These are phyloP conservation scores for Actinomortierella ambigua DNA, from an alignment of 371 early-diverging fungal species.

Conservation along the genomic window DNA sequence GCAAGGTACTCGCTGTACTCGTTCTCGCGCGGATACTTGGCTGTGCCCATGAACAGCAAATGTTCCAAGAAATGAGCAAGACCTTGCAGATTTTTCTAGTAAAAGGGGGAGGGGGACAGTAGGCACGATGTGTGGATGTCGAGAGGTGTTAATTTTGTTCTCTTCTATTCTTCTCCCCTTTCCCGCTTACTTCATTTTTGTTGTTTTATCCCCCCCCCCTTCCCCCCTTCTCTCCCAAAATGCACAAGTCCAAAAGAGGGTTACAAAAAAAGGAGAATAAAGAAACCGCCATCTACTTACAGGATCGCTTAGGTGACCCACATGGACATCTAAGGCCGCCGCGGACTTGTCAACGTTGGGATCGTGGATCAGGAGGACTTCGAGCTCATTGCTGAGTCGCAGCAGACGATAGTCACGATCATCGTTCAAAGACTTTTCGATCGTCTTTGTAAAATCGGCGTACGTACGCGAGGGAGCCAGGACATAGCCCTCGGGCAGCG, in stretches of 20 bases:
- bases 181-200: neutral
- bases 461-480: constrained; percentile 21
- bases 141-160: neutral
- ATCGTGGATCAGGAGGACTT: constrained; percentile 85
- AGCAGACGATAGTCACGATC: constrained; percentile 84
- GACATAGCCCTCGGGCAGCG: constrained; percentile 39
- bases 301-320: constrained; percentile 89
- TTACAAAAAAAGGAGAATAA: constrained; percentile 11
- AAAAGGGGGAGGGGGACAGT: too few relatives aligned
- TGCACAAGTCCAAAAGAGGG: constrained; percentile 4
- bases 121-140: neutral
- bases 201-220: constrained; percentile 1
- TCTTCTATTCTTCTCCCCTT: constrained; percentile 2
- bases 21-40: constrained; percentile 93
- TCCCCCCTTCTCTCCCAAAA: constrained; percentile 1
- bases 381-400: constrained; percentile 78
- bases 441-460: constrained; percentile 36
- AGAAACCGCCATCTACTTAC: constrained; percentile 48
- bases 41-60: constrained; percentile 88
- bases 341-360: constrained; percentile 85
- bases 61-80: constrained; percentile 99
- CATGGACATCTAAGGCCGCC: constrained; percentile 92
- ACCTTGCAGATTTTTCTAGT: constrained; percentile 79
- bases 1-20: constrained; percentile 89
- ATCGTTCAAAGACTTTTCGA: constrained; percentile 73